phyloP scores from a whole-genome alignment of 2,329 filamentous ascomycete species.

The Colletotrichum lentis region DNA sequence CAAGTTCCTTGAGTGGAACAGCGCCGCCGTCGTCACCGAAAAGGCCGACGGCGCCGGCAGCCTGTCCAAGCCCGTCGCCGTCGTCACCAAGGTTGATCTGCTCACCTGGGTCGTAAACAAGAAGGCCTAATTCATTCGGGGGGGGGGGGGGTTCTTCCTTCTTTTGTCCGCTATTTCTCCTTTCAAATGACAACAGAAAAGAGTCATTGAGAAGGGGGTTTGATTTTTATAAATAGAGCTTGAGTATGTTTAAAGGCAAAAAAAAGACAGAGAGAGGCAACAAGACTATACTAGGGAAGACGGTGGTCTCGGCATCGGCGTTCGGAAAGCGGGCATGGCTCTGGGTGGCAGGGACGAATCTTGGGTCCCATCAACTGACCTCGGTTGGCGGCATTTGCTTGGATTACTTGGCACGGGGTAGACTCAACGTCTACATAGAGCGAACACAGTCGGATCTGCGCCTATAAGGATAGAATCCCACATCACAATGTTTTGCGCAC shows the following conservation, averaged over 20 bases:
- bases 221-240: conserved; percentile 35
- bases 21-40: conserved; percentile 92
- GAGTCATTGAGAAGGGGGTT: conserved; percentile 33
- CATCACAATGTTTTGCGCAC: conserved; percentile 12
- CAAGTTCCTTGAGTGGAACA: conserved; percentile 98
- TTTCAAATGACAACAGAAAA: conserved; percentile 4
- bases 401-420: conserved; percentile 42
- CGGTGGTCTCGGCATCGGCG: conserved; percentile 34
- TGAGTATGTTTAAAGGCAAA: too few species aligned
- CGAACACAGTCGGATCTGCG: conserved; percentile 21
- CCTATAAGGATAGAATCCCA: conserved; percentile 15
- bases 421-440: conserved; percentile 54
- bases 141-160: too few species aligned
- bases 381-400: conserved; percentile 28
- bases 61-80: conserved; percentile 79
- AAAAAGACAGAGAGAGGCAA: not conserved
- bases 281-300: conserved; percentile 1
- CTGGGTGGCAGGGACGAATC: conserved; percentile 27
- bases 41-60: conserved; percentile 63
- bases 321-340: conserved; percentile 34
- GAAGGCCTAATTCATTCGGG: conserved; percentile 43
- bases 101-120: conserved; percentile 88
- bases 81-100: conserved; percentile 96
- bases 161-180: not conserved
- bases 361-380: conserved; percentile 39